Conservation (phyloP, 352 stramenopile species). For the Globisporangium solare region DNA sequence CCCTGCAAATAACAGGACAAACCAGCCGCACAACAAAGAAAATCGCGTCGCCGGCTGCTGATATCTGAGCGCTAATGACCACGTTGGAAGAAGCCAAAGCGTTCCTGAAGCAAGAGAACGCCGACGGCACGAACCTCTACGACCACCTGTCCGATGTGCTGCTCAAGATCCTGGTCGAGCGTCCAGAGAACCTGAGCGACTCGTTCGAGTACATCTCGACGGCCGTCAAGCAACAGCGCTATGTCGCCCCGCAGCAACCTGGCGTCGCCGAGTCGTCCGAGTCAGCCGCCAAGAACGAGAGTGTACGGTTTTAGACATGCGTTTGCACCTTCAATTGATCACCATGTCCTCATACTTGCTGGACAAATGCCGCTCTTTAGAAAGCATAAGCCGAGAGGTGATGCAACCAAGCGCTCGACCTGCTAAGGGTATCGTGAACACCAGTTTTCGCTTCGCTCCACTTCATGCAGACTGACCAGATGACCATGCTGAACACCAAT, state of each 20-base stretch:
- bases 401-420: slow-evolving; percentile 53
- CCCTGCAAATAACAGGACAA: background rate
- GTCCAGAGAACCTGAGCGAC: slow-evolving; percentile 78
- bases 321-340: too few species aligned
- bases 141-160: slow-evolving; percentile 83
- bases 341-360: too few species aligned
- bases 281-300: slow-evolving; percentile 38
- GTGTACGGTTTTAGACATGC: slow-evolving; percentile 16
- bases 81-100: slow-evolving; percentile 87
- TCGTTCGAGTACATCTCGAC: slow-evolving; percentile 87
- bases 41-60: background rate
- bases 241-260: slow-evolving; percentile 31
- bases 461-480: background rate
- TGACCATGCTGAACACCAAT: background rate
- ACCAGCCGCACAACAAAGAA: background rate
- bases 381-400: slow-evolving; percentile 59
- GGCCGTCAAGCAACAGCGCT: slow-evolving; percentile 79
- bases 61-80: slow-evolving; percentile 29
- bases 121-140: slow-evolving; percentile 79
- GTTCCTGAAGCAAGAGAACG: slow-evolving; percentile 78
- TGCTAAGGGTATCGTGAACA: slow-evolving; percentile 37
- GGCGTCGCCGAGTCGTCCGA: slow-evolving; percentile 21
- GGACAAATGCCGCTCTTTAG: slow-evolving; percentile 13
- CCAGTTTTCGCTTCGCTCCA: background rate
- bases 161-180: slow-evolving; percentile 83